Percentiles rank a stretch among this genome's conserved stretches.
phyloP scores from a whole-genome alignment of 352 stramenopile species.

The Globisporangium barbulae region DNA sequence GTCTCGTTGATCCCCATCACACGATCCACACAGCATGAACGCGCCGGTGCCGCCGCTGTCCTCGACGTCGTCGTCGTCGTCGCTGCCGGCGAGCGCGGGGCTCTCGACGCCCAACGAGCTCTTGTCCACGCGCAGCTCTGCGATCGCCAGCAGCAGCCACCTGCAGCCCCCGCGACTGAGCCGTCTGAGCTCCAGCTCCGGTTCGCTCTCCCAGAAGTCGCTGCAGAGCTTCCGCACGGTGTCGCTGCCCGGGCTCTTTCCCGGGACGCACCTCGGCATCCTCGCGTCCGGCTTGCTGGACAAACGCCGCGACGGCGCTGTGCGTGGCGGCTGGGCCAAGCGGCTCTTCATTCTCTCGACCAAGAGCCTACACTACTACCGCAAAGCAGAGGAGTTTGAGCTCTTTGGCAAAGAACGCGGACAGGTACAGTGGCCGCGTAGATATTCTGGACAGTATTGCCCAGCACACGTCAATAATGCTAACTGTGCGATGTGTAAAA shows the following conservation, averaged over 20 bases:
- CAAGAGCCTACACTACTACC: slow-evolving; percentile 81
- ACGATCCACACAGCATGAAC: slow-evolving; percentile 8
- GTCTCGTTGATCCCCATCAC: not conserved
- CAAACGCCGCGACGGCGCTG: slow-evolving; percentile 80
- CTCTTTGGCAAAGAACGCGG: slow-evolving; percentile 84
- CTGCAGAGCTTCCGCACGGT: slow-evolving; percentile 71
- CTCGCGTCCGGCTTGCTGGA: slow-evolving; percentile 72
- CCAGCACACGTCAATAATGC: not conserved
- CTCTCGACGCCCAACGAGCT: slow-evolving; percentile 18
- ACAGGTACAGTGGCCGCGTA: slow-evolving; percentile 27
- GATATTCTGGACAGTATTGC: not conserved
- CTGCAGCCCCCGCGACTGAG: slow-evolving; percentile 37
- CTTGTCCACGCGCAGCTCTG: slow-evolving; percentile 8
- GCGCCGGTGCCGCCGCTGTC: slow-evolving; percentile 16
- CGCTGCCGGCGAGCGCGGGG: slow-evolving; percentile 21
- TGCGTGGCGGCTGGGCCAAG: slow-evolving; percentile 77
- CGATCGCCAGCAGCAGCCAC: slow-evolving; percentile 23
- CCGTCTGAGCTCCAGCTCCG: slow-evolving; percentile 52
- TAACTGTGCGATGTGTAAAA: not conserved
- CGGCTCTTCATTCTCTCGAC: slow-evolving; percentile 82
- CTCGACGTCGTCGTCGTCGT: slow-evolving; percentile 36
- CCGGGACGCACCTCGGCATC: slow-evolving; percentile 71
- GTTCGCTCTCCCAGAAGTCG: slow-evolving; percentile 48
- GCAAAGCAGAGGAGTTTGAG: slow-evolving; percentile 75
- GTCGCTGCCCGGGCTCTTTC: slow-evolving; percentile 65